Evolutionary conservation across 805 yeast genomes (phyloP).

Genomic region (Candida krabiensis): DNA sequence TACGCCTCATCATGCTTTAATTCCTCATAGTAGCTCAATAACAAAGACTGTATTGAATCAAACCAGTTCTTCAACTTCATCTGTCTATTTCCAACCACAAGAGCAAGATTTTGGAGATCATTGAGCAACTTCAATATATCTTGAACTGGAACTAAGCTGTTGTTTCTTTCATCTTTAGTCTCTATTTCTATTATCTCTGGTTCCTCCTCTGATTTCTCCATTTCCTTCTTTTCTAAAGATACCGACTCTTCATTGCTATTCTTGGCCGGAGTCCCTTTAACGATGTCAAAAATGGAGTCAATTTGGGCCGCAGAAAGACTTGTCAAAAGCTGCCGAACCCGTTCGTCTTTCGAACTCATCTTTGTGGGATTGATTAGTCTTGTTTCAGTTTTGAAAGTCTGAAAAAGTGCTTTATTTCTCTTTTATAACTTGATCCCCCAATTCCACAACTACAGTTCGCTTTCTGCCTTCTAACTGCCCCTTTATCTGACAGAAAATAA

Average conservation of each 20-base stretch:
- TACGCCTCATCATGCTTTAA: conserved; percentile 13
- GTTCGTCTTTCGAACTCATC: conserved; percentile 1
- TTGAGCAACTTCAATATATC: conserved; percentile 10
- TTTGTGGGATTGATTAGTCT: no score
- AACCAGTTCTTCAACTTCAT: conserved; percentile 14
- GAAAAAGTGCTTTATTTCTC: background rate
- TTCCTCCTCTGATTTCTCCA: conserved; percentile 1
- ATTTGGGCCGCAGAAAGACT: conserved; percentile 13
- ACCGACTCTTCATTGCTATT: no score
- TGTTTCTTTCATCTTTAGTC: background rate
- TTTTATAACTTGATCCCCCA: no score
- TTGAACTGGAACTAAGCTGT: conserved; percentile 4
- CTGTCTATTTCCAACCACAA: conserved; percentile 14
- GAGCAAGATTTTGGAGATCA: conserved; percentile 13
- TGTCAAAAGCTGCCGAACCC: conserved; percentile 6
- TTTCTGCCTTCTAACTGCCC: no score
- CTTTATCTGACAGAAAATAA: no score
- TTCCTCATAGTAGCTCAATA: conserved; percentile 11
- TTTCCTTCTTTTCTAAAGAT: no score
- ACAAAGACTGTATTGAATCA: conserved; percentile 4
- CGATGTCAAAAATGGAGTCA: conserved; percentile 10
- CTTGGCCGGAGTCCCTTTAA: conserved; percentile 7
- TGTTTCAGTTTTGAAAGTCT: no score
- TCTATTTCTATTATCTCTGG: background rate
- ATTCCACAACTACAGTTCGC: no score